Conservation (phyloP, 139 green algal species). For the Coelastrella sp. region DNA sequence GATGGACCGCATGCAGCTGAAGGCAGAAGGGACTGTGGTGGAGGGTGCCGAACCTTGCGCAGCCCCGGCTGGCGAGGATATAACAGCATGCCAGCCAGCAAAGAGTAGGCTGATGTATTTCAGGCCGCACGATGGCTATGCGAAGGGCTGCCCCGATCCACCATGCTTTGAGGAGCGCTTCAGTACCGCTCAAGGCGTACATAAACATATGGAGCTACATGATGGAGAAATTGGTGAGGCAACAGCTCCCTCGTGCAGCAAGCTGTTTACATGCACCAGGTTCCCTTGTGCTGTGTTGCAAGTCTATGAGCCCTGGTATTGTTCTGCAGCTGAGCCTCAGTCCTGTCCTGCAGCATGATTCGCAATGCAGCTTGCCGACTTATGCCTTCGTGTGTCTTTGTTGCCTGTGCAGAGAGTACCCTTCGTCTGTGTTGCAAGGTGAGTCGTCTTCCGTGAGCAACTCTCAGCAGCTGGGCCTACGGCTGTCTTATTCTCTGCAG, state of each 20-base stretch:
- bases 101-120: slow-evolving; percentile 20
- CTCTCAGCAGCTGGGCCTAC: too few species aligned
- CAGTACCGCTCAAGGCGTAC: slow-evolving; percentile 46
- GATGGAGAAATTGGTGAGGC: slow-evolving; percentile 47
- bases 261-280: too few species aligned
- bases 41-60: neutral
- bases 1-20: neutral
- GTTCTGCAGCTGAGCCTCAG: neutral
- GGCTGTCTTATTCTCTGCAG: too few species aligned
- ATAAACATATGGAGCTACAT: slow-evolving; percentile 32
- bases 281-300: too few species aligned
- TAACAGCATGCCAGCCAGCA: neutral
- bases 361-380: too few species aligned
- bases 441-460: too few species aligned
- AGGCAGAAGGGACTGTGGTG: neutral
- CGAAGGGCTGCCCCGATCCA: slow-evolving; percentile 38
- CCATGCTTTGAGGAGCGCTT: slow-evolving; percentile 43
- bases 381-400: neutral
- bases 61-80: neutral
- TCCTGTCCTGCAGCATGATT: too few species aligned
- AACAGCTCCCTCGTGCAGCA: neutral
- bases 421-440: slow-evolving; percentile 50
- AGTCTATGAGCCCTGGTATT: neutral
- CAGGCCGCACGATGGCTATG: slow-evolving; percentile 40
- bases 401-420: slow-evolving; percentile 36